Base-by-base conservation (phyloP, 768 basidiomycete species). In the Gautieria morchelliformis region DNA sequence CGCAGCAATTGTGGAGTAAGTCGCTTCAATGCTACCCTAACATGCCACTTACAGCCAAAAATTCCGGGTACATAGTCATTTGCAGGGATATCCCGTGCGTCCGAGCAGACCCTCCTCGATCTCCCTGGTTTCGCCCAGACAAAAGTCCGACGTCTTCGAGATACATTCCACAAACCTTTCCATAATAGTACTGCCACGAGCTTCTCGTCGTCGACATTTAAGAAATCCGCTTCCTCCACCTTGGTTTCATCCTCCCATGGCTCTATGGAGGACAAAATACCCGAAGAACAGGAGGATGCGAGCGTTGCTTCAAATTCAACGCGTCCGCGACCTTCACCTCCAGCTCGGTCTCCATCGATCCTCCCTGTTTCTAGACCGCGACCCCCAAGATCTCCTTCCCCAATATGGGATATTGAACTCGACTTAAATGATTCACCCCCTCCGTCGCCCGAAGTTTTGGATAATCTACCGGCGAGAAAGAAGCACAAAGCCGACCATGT, bases 41-140 rank as follows among this genome's bases (percentile, higher is more conserved):
- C 4, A 27, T n/a, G 17, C 37, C 27, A 17, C 44, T 4, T 41
- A 61, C 46, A 10, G 27, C 42, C 47, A 20, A 32, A 39, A 53
- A 49, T 56, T 27, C 27, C 27, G 27, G 4, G 14, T 2, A 20
- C 20, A 11, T 64, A 97, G 94, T 93, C 89, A 64, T 92, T 98
- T 65, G 81, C 87, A 1, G 82, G 84, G 56, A 89, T 98, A 32
- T 79, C 88, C 10, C 78, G 72, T 52, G 85, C 89, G 5, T 81
- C 84, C 1, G 65, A 84, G 0, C 87, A 89, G 57, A 82, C 85
- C 61, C 72, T 99, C 3, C 81, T 85, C 58, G 82, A 81, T 47
- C 81, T 96, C 22, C 95, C 96, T 0, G 96, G 96, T 0, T 87
- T 98, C 53, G 95, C 94, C 9, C 89, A 89, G 61, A 85, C 93